Conservation (phyloP, 257 asterid genomes). For the Leonotis leonurus region DNA sequence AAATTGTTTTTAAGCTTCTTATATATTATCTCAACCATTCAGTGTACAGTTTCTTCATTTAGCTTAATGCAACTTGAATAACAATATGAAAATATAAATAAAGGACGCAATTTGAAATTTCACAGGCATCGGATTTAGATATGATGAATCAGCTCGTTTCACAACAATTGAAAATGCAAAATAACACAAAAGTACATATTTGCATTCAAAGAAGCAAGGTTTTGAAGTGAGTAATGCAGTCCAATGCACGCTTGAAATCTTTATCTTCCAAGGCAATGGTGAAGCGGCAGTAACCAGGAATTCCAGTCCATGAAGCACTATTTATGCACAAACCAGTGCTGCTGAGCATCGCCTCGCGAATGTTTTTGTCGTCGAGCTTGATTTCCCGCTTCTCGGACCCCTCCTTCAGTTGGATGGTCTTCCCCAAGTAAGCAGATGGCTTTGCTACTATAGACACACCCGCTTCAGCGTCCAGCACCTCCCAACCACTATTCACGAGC, state of each 20-base stretch:
- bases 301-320: slow-evolving; percentile 84
- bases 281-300: slow-evolving; percentile 88
- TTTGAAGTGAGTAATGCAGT: slow-evolving; percentile 66
- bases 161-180: neutral
- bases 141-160: neutral
- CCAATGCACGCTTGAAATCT: slow-evolving; percentile 70
- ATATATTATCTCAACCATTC: too few species aligned
- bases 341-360: slow-evolving; percentile 68
- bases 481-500: slow-evolving; percentile 79
- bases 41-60: too few species aligned
- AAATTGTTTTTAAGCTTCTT: too few species aligned
- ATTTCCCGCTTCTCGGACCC: slow-evolving; percentile 27
- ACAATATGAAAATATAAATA: too few species aligned
- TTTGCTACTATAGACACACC: slow-evolving; percentile 80
- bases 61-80: too few species aligned
- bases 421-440: slow-evolving; percentile 71
- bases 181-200: neutral
- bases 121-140: too few species aligned
- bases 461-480: slow-evolving; percentile 68
- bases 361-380: slow-evolving; percentile 69
- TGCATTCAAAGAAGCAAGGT: slow-evolving; percentile 27
- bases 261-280: slow-evolving; percentile 67
- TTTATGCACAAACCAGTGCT: slow-evolving; percentile 88
- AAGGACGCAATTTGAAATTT: too few species aligned
- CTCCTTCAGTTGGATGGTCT: slow-evolving; percentile 36